Percentiles rank a stretch among this genome's conserved stretches.
phyloP scores from a whole-genome alignment of 192 early-diverging fungal genomes.

The Coemansia biformis region DNA sequence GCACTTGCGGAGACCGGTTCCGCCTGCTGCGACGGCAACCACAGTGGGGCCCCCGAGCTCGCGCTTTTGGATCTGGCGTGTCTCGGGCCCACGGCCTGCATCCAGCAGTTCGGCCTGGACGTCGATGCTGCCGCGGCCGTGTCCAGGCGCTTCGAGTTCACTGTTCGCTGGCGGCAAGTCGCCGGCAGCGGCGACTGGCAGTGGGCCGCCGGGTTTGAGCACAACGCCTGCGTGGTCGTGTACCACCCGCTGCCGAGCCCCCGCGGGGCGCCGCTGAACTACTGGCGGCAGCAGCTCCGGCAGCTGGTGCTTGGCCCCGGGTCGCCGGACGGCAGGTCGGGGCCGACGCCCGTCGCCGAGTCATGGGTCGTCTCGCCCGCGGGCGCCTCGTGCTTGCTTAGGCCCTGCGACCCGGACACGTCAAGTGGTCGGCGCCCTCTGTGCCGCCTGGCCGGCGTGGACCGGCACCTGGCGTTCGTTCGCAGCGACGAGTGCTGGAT shows the following conservation, averaged over 20 bases:
- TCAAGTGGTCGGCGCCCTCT: background rate
- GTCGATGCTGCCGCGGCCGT: background rate
- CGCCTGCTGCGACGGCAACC: background rate
- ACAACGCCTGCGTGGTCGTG: slow-evolving; percentile 30
- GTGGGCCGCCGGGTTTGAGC: slow-evolving; percentile 19
- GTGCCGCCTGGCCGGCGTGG: slow-evolving; percentile 17
- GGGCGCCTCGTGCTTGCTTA: slow-evolving; percentile 30
- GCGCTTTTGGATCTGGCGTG: slow-evolving; percentile 17
- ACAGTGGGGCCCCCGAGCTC: slow-evolving; percentile 4
- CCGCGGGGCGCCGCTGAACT: slow-evolving; percentile 3
- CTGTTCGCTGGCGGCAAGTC: slow-evolving; percentile 24
- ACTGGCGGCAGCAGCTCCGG: slow-evolving; percentile 28
- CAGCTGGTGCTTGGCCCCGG: background rate
- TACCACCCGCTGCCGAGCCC: slow-evolving; percentile 3
- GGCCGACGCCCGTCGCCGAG: slow-evolving; percentile 11
- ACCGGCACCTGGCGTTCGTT: slow-evolving; percentile 27
- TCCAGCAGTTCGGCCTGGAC: slow-evolving; percentile 23
- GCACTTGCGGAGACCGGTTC: slow-evolving; percentile 4
- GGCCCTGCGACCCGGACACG: background rate
- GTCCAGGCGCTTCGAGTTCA: slow-evolving; percentile 36
- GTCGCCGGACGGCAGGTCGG: background rate
- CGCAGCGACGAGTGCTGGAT: slow-evolving; percentile 37
- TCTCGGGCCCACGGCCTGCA: background rate
- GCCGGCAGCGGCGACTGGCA: slow-evolving; percentile 9
- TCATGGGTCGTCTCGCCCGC: slow-evolving; percentile 20